These are phyloP conservation scores for Agroathelia rolfsii DNA, from an alignment of 1,284 basidiomycete species.

Conservation along the genomic window DNA sequence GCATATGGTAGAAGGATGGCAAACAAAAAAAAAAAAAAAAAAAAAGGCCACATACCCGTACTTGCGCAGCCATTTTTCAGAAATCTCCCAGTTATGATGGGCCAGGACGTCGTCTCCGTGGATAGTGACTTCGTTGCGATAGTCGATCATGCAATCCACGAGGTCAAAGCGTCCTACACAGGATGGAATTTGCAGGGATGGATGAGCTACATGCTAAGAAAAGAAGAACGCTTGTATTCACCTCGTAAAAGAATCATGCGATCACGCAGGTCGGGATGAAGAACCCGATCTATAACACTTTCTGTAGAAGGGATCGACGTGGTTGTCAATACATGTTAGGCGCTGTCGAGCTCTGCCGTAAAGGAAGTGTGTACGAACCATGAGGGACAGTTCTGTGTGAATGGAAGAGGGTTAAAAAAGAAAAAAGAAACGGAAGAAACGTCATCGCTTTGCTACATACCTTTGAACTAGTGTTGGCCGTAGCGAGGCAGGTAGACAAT, in stretches of 20 bases:
- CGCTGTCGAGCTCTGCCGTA: too few species aligned
- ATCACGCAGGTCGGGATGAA: constrained; percentile 81
- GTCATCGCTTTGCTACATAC: constrained; percentile 22
- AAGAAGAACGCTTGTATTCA: constrained; percentile 25
- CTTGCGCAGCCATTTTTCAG: constrained; percentile 71
- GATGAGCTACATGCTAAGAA: constrained; percentile 3
- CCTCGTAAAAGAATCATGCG: constrained; percentile 81
- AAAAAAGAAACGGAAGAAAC: neutral
- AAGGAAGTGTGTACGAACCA: constrained; percentile 40
- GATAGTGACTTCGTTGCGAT: constrained; percentile 54
- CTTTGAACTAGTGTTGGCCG: constrained; percentile 80
- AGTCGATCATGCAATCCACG: constrained; percentile 66
- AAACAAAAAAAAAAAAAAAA: constrained; percentile 1
- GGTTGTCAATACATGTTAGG: neutral
- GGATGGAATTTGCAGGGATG: constrained; percentile 4
- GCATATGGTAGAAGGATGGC: neutral
- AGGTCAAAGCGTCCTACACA: constrained; percentile 62
- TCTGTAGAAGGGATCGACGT: constrained; percentile 45
- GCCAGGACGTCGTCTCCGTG: constrained; percentile 85
- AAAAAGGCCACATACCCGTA: constrained; percentile 50
- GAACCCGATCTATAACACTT: constrained; percentile 80
- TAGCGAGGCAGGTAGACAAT: constrained; percentile 81
- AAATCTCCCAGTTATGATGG: constrained; percentile 82
- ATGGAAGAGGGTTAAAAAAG: constrained; percentile 12
- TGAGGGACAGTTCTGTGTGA: constrained; percentile 73